Evolutionary conservation across 768 basidiomycete species (phyloP), one percentile per base, ranked within the genome.

Genomic region (Trametes cubensis): DNA sequence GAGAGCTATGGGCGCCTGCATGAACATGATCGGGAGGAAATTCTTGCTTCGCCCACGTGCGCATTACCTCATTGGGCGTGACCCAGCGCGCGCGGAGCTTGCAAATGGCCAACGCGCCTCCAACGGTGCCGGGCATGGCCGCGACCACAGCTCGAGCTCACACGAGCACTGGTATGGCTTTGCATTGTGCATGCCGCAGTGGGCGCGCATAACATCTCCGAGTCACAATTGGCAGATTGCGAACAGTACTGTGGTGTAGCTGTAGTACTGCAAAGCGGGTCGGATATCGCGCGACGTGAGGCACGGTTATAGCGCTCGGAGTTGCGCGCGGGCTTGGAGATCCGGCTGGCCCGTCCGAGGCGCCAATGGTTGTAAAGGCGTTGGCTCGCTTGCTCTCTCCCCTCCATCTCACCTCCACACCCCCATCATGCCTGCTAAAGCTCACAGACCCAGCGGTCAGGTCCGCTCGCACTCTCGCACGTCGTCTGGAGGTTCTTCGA

Each of bases 391-490:
- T 21, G 23, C 39, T 41, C 23, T 47, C 49, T 25, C 34, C 26
- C 21, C 50, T 40, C 23, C 63, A 59, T 51, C 58, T 45, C 58
- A 51, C 34, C 63, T 56, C 69, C 55, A 67, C 57, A 54, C 63
- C 25, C n/a, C 67, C 50, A 65, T 58, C 70, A 85, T 84, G 80
- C 76, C 85, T 48, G 79, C 76, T 65, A 85, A 83, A 75, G 68
- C 76, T 52, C 81, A 84, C 67, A 78, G 82, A 77, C 42, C 74
- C 77, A 49, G 72, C 78, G 72, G 83, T 56, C 78, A 79, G 46
- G 76, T 81, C 62, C 86, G 86, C 68, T 76, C 84, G 3, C 87
- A 89, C 69, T 85, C 88, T 25, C 83, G 87, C 66, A 79, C 82
- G 20, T 83, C 85, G 52, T 89, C 88, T 4, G 71, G 73, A 5